Evolutionary conservation across 345 rosid species (phyloP).

Genomic region (Odontarrhena argentea): DNA sequence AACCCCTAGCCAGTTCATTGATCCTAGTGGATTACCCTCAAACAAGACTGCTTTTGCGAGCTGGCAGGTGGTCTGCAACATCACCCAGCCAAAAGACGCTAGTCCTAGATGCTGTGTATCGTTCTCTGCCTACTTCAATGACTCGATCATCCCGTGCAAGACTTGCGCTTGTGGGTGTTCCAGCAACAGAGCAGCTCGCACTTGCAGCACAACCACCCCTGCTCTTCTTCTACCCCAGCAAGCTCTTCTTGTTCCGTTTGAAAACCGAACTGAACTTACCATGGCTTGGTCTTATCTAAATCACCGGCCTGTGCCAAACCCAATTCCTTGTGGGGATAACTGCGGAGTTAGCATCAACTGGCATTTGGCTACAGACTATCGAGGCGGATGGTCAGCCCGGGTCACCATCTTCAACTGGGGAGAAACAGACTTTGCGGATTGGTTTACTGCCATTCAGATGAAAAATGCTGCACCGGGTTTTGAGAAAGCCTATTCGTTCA

Average conservation of each 20-base stretch:
- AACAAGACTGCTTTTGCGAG: constrained; percentile 76
- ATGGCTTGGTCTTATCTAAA: constrained; percentile 71
- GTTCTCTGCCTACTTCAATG: constrained; percentile 85
- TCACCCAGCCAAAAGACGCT: constrained; percentile 62
- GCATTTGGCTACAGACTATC: constrained; percentile 81
- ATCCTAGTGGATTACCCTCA: constrained; percentile 73
- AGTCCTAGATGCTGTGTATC: constrained; percentile 92
- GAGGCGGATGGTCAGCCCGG: constrained; percentile 84
- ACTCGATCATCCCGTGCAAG: constrained; percentile 78
- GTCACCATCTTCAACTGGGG: constrained; percentile 94
- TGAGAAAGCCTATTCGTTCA: constrained; percentile 76
- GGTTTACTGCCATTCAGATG: constrained; percentile 78
- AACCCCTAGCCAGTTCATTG: constrained; percentile 73
- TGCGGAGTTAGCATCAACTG: constrained; percentile 96
- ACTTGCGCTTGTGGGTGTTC: constrained; percentile 96
- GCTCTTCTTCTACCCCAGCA: constrained; percentile 76
- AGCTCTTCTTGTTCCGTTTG: constrained; percentile 80
- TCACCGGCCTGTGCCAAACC: constrained; percentile 61
- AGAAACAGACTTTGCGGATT: constrained; percentile 70
- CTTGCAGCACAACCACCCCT: constrained; percentile 73
- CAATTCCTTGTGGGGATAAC: constrained; percentile 90
- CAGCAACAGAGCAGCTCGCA: constrained; percentile 40
- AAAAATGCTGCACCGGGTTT: constrained; percentile 75
- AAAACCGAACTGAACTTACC: constrained; percentile 66
- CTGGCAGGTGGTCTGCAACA: constrained; percentile 99